Evolutionary conservation across 2,329 filamentous ascomycete genomes (phyloP), one percentile per base, ranked within the genome.

Genomic region (Fusarium buharicum): DNA sequence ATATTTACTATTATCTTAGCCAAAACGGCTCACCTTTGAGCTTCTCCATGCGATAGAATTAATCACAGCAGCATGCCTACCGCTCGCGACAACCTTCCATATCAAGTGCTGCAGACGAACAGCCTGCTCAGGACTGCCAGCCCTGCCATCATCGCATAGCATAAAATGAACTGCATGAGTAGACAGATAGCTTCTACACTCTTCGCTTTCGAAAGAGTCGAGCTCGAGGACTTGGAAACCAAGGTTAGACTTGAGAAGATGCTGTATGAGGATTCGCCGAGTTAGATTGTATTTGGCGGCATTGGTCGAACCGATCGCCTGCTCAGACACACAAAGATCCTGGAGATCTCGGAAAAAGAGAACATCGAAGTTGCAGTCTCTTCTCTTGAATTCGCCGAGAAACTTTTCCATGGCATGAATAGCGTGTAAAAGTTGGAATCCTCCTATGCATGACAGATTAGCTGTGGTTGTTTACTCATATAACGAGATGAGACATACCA

Each of bases 371-470:
- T 87, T 86, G 73, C 89, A 92, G 49, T 87, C 86, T 45, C 89
- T 81, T 50, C 82, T 81, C 37, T 80, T 77, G 14, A 93, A 79
- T 51, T 85, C 81, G 37, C 78, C 74, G 1, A 93, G 79, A 62
- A 92, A 88, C 8, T 77, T 78, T 72, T 93, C 90, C 0, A 92
- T 84, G 1, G 85, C 82, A 70, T 90, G 89, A 4, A 87, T 82
- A 0, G 88, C 89, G 72, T 92, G 90, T 0, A 93, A 78, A 7
- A 93, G 72, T 73, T 93, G 90, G 54, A 90, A 88, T 1, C 89
- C 90, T 45, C 79, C 80, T 83, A 59, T 27, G 6, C 4, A 10
- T 33, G 38, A 56, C 28, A 59, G 30, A 61, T 44, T 61, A 67
- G 48, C 34, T 6, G 9, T 6, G 18, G 28, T 18, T 8, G 8